Base-by-base conservation (phyloP, 441 rosid genomes). In the Capsella rubella region DNA sequence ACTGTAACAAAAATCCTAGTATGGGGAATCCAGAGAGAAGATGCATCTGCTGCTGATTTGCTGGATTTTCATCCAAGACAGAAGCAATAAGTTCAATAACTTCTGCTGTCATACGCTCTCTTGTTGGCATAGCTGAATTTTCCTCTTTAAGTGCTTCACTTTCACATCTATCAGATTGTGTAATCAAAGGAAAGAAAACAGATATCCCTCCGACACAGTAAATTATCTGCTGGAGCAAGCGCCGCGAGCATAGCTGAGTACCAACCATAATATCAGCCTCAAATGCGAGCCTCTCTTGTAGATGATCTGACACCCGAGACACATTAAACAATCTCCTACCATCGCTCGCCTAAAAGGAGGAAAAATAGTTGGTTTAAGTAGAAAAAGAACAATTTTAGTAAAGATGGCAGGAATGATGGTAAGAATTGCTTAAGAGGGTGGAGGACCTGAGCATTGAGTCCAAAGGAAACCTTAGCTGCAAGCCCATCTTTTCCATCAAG, bases 141-240 rank as follows among this genome's bases (percentile, higher is more conserved):
- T 78, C 85, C 54, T 87, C 98, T 78, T 58, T 76, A 64, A 79
- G 78, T 81, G 82, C 88, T 69, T 86, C 90, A 76, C 82, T 84
- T 77, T 89, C 93, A 83, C 87, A 90, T 80, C 88, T 85, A 79
- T 91, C 98, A 71, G 92, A 91, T 75, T 91, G 97, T 34, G 91
- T 87, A 69, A 93, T 90, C 53, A 96, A 90, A 46, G 99, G 99
- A 76, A 96, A 96, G 82, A 96, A 91, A 69, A 96, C 99, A 40
- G 99, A 93, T 50, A 96, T 89, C 65, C 99, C 99, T 62, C 99
- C 99, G 43, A 91, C 98, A 74, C 99, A 96, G 80, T 96, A 96
- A 78, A 96, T 90, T 79, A 93, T 96, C 80, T 91, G 92, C 81
- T 93, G 98, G 80, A 96, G 87, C 86, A 93, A 84, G 62, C 99